These are phyloP conservation scores for Hypoxylon intermedium DNA, from an alignment of 495 filamentous ascomycete genomes.

Conservation along the genomic window DNA sequence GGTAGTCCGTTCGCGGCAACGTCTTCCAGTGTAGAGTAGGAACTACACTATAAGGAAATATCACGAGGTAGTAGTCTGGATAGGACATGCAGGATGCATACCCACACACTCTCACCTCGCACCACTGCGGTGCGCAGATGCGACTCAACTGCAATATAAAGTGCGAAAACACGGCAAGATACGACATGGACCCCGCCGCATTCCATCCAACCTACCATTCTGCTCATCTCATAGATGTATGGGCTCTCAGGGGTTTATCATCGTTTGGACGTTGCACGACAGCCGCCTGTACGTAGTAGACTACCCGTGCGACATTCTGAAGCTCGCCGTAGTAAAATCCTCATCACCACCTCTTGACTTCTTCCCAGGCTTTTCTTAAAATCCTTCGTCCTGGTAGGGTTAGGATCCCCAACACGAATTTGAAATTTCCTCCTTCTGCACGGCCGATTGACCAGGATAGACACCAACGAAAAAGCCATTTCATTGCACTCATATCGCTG, in stretches of 20 bases:
- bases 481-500: background rate
- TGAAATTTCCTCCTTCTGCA: slow-evolving; percentile 13
- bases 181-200: slow-evolving; percentile 30
- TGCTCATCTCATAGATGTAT: slow-evolving; percentile 19
- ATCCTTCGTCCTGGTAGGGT: slow-evolving; percentile 31
- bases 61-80: slow-evolving; percentile 34
- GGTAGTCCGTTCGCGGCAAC: slow-evolving; percentile 31
- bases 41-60: slow-evolving; percentile 16
- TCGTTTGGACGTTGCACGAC: slow-evolving; percentile 38
- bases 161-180: slow-evolving; percentile 25
- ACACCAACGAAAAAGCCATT: background rate
- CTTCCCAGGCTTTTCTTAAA: slow-evolving; percentile 27
- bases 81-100: slow-evolving; percentile 30
- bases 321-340: slow-evolving; percentile 27
- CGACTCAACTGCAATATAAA: slow-evolving; percentile 30
- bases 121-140: slow-evolving; percentile 17
- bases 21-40: slow-evolving; percentile 8
- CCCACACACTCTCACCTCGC: slow-evolving; percentile 26
- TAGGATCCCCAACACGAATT: slow-evolving; percentile 13
- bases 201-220: slow-evolving; percentile 32
- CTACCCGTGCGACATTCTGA: slow-evolving; percentile 33
- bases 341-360: slow-evolving; percentile 8
- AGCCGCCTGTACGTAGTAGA: slow-evolving; percentile 33
- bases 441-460: background rate
- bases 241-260: slow-evolving; percentile 32